Evolutionary conservation across 1,139 yeast species (phyloP).

Genomic region (Groenewaldozyma sp.): DNA sequence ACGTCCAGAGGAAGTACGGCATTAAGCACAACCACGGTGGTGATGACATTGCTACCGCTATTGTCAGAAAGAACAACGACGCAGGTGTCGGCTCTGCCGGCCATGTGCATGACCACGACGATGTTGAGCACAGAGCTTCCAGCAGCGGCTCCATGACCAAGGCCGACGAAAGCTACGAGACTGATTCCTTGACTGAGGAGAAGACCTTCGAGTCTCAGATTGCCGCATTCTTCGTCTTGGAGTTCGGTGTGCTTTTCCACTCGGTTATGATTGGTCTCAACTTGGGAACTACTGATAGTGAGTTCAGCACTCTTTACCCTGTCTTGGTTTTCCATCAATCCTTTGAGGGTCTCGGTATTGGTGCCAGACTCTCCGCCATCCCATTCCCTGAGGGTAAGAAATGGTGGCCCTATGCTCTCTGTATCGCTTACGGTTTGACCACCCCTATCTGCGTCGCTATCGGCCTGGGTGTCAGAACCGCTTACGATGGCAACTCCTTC

Average conservation of each 20-base stretch:
- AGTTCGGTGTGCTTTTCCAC: constrained; percentile 73
- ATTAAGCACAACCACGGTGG: constrained; percentile 23
- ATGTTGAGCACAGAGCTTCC: constrained; percentile 6
- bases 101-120: constrained; percentile 18
- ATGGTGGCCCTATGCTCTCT: constrained; percentile 53
- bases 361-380: constrained; percentile 67
- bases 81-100: constrained; percentile 35
- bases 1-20: constrained; percentile 19
- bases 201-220: constrained; percentile 58
- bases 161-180: neutral
- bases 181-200: constrained; percentile 2
- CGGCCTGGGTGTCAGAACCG: constrained; percentile 69
- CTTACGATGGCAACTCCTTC: constrained; percentile 44
- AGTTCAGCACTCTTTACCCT: constrained; percentile 59
- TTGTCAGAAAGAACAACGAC: constrained; percentile 9
- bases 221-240: constrained; percentile 45
- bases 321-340: constrained; percentile 84
- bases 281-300: constrained; percentile 56
- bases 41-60: constrained; percentile 59
- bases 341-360: constrained; percentile 87
- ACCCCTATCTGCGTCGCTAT: constrained; percentile 78
- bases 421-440: constrained; percentile 49
- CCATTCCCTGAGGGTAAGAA: constrained; percentile 35
- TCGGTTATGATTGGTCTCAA: constrained; percentile 71
- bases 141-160: constrained; percentile 3